Evolutionary conservation across 345 rosid genomes (phyloP), one percentile per base, ranked within the genome.

Genomic region (Boechera retrofracta): DNA sequence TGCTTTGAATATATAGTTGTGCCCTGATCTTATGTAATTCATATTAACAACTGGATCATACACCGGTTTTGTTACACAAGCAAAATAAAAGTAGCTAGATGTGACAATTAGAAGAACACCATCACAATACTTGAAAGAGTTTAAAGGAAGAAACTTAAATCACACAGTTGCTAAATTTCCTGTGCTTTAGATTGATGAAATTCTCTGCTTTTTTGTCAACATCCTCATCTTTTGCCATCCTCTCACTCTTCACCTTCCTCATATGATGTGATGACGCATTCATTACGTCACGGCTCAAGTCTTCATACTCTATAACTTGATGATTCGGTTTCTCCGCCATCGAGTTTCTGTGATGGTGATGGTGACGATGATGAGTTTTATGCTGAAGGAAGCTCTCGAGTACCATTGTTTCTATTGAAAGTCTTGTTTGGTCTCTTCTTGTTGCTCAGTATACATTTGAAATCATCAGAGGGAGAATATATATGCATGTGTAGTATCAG

Each of bases 151-250:
- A 58, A 61, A 61, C 47, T 73, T 42, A 45, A 21, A 66, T 52
- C 53, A 65, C 47, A 4, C 15, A 59, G 57, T 45, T 71, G 67
- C 7, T 60, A 38, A 91, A 89, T 81, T 77, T 89, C 78, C 41
- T 67, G 61, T 92, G 98, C 86, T 86, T 70, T 4, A 85, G 51
- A 74, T 49, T 74, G 57, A 92, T 87, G 18, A 89, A 90, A 16
- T 80, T 81, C 55, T 87, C 94, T 24, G 94, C 92, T 74, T 80
- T 86, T 48, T 35, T 61, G 45, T 92, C 80, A 26, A 90, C 60
- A 49, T 77, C 79, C 61, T 82, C 83, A 16, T 63, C 11, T 28
- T 42, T 58, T 28, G 61, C 53, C 24, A 24, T 28, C 59, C 11
- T 57, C 72, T 66, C 73, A 29, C 44, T 75, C 60, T 75, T 67